Evolutionary conservation across 2,329 filamentous ascomycete species (phyloP), one percentile per base, ranked within the genome.

Genomic region (Penicillium sp.): DNA sequence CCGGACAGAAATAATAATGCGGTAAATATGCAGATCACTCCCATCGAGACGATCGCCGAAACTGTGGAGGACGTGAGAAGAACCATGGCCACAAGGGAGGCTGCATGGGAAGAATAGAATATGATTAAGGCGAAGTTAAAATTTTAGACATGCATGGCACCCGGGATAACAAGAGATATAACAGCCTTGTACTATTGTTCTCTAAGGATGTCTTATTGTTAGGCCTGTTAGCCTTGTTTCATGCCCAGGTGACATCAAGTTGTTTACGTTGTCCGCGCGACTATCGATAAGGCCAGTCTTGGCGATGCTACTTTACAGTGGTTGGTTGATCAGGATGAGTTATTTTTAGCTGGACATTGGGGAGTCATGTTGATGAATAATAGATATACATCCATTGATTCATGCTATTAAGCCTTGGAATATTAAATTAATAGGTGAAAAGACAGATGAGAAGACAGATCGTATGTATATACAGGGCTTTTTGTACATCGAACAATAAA

Each of bases 1-100:
- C 92, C 92, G 50, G 89, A 91, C 32, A 96, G 80, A 73, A 97
- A 97, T 26, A 97, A 85, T 5, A 92, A 84, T 37, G 87, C 74
- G 3, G 92, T 96, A 74, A 90, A 96, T 26, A 89, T 72, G 61
- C 90, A 78, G 57, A 96, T 89, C 24, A 79, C 68, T 5, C 72
- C 70, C 35, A 75, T 71, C 24, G 77, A 78, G 57, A 79, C 55
- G 34, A 76, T 72, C 39, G 74, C 69, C 14, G 76, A 77, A 37
- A 79, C 74, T 14, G 75, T 74, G 9, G 75, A 78, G 34, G 75
- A 74, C 16, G 72, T 77, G 42, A 79, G 57, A 48, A 79, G 74
- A 50, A 79, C 77, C 77, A 79, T 79, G 61, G 59, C 63, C 64
- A 43, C 46, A 58, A 51, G 52, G 47, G 11, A 49, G 38, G 38